Evolutionary conservation across 176 grass and related monocot species (phyloP).

Genomic region (Ensete ventricosum): DNA sequence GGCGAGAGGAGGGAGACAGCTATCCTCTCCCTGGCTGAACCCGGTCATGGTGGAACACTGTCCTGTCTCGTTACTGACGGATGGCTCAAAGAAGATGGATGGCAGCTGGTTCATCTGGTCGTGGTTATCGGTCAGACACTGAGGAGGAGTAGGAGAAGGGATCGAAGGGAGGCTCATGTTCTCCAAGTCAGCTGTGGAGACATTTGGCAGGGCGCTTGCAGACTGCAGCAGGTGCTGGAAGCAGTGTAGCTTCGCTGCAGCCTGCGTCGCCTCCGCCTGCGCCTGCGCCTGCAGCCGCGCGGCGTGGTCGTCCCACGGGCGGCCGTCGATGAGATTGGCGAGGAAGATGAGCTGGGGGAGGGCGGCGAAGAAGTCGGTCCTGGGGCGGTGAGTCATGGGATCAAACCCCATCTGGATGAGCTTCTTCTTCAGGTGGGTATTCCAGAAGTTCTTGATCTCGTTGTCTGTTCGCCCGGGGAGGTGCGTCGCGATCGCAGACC

Average conservation of each 20-base stretch:
- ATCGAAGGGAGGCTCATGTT: constrained; percentile 47
- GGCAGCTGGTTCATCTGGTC: constrained; percentile 53
- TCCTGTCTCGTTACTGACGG: constrained; percentile 26
- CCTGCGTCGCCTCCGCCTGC: constrained; percentile 45
- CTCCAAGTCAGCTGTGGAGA: constrained; percentile 50
- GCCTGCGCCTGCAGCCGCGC: constrained; percentile 30
- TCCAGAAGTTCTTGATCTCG: constrained; percentile 99
- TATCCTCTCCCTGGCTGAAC: constrained; percentile 28
- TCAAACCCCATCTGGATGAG: constrained; percentile 95
- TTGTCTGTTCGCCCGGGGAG: constrained; percentile 75
- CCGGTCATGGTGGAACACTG: constrained; percentile 21
- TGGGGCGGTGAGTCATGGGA: constrained; percentile 84
- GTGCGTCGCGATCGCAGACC: constrained; percentile 79
- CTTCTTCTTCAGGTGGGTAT: constrained; percentile 96
- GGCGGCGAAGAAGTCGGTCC: constrained; percentile 78
- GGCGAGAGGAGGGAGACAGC: constrained; percentile 50
- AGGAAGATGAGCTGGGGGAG: constrained; percentile 81
- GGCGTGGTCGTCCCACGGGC: constrained; percentile 50
- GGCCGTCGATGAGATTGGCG: constrained; percentile 63
- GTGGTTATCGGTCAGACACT: constrained; percentile 4
- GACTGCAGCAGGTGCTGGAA: constrained; percentile 51
- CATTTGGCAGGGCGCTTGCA: constrained; percentile 19
- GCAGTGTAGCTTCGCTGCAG: constrained; percentile 52
- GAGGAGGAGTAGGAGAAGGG: constrained; percentile 33
- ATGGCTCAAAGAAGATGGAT: constrained; percentile 41